Conservation (phyloP, 2,329 filamentous ascomycete genomes). For the Paecilomyces niveus region DNA sequence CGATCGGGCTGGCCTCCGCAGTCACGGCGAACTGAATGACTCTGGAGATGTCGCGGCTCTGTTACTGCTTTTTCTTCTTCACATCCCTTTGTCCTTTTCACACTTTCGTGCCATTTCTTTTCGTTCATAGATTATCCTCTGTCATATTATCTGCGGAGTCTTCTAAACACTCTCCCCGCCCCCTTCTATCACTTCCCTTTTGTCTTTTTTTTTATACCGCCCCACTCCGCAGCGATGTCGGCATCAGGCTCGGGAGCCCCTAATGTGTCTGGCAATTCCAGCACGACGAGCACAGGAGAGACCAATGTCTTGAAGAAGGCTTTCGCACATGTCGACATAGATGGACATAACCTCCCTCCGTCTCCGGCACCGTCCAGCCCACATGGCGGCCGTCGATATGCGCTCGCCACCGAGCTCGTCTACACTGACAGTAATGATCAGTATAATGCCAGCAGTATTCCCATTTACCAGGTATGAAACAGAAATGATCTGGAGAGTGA, state of each 20-base stretch:
- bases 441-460: conserved; percentile 91
- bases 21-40: not conserved
- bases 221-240: conserved; percentile 33
- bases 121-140: not conserved
- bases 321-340: conserved; percentile 62
- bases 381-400: conserved; percentile 77
- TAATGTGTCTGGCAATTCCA: conserved; percentile 6
- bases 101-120: not conserved
- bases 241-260: conserved; percentile 22
- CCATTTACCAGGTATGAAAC: conserved; percentile 73
- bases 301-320: conserved; percentile 40
- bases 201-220: conserved; percentile 1
- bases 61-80: not conserved
- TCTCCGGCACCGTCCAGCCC: conserved; percentile 92
- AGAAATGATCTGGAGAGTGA: not conserved
- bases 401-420: conserved; percentile 90
- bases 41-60: not conserved
- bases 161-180: conserved; percentile 3
- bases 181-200: not conserved
- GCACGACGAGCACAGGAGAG: conserved; percentile 1
- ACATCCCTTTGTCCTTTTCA: not conserved
- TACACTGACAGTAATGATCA: conserved; percentile 95
- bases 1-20: conserved; percentile 5
- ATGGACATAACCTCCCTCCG: conserved; percentile 78
- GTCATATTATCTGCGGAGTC: not conserved